phyloP scores from a whole-genome alignment of 1,284 basidiomycete genomes.

The Limonomyces culmigenus region DNA sequence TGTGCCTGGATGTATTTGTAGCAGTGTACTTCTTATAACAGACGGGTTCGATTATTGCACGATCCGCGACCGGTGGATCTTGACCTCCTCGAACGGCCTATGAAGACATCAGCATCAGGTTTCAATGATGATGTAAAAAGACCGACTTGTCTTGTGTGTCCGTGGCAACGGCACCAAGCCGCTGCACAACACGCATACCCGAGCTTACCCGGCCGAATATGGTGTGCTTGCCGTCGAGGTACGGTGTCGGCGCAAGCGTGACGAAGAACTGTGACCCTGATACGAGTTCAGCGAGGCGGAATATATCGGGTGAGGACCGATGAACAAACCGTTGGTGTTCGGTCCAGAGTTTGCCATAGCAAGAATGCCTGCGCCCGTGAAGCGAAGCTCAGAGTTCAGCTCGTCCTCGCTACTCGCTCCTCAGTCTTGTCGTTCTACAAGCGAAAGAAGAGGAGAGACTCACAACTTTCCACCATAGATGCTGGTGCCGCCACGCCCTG shows the following conservation, averaged over 20 bases:
- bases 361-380: conserved; percentile 90
- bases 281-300: conserved; percentile 3
- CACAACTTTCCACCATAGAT: conserved; percentile 88
- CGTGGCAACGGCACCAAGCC: conserved; percentile 64
- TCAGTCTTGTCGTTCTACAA: too few relatives aligned
- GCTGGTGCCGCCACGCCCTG: conserved; percentile 82
- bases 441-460: conserved; percentile 14
- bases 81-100: conserved; percentile 67
- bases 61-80: conserved; percentile 56
- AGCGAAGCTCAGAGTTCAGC: conserved; percentile 40
- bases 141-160: conserved; percentile 64
- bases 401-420: not conserved
- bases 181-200: conserved; percentile 77
- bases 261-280: conserved; percentile 92
- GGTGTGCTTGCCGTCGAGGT: conserved; percentile 85
- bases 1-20: too few relatives aligned
- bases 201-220: conserved; percentile 80
- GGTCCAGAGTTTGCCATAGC: conserved; percentile 96
- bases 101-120: conserved; percentile 3
- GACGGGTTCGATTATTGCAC: too few relatives aligned
- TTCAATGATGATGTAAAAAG: conserved; percentile 4
- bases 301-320: not conserved
- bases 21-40: too few relatives aligned
- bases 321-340: conserved; percentile 68
- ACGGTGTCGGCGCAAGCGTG: conserved; percentile 80